Evolutionary conservation across 306 rosid genomes (phyloP).

Genomic region (Vicia sativa): DNA sequence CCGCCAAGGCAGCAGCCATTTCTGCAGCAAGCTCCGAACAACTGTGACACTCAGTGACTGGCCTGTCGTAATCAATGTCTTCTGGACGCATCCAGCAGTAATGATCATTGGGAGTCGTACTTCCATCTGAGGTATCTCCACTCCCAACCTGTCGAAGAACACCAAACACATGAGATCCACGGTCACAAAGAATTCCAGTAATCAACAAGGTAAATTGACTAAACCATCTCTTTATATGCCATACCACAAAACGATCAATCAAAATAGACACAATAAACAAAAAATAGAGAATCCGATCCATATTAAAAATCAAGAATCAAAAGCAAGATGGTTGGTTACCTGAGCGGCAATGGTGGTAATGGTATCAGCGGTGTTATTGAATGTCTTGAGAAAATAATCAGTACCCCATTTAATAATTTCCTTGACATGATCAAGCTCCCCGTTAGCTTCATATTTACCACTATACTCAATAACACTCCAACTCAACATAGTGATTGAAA

Average conservation of each 20-base stretch:
- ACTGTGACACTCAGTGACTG: conserved; percentile 60
- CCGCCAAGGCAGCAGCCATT: conserved; percentile 95
- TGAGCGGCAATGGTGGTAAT: conserved; percentile 63
- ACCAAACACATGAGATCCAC: conserved; percentile 8
- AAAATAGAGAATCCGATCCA: neutral
- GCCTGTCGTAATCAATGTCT: conserved; percentile 85
- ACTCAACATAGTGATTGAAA: conserved; percentile 88
- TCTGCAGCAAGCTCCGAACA: conserved; percentile 93
- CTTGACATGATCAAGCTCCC: conserved; percentile 84
- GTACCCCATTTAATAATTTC: conserved; percentile 93
- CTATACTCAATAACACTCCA: conserved; percentile 99
- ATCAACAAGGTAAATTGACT: conserved; percentile 2
- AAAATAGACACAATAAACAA: neutral
- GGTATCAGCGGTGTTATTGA: conserved; percentile 80
- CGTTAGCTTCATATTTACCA: conserved; percentile 86
- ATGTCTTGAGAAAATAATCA: conserved; percentile 92
- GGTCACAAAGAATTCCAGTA: neutral
- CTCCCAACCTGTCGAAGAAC: conserved; percentile 66
- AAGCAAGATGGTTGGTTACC: conserved; percentile 43
- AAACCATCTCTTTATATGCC: conserved; percentile 4
- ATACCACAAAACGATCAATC: neutral
- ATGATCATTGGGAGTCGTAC: conserved; percentile 78
- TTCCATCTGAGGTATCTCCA: conserved; percentile 85
- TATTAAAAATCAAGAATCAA: neutral
- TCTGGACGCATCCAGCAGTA: conserved; percentile 99